Conservation (phyloP, 805 yeast genomes). For the Yarrowia keelungensis region DNA sequence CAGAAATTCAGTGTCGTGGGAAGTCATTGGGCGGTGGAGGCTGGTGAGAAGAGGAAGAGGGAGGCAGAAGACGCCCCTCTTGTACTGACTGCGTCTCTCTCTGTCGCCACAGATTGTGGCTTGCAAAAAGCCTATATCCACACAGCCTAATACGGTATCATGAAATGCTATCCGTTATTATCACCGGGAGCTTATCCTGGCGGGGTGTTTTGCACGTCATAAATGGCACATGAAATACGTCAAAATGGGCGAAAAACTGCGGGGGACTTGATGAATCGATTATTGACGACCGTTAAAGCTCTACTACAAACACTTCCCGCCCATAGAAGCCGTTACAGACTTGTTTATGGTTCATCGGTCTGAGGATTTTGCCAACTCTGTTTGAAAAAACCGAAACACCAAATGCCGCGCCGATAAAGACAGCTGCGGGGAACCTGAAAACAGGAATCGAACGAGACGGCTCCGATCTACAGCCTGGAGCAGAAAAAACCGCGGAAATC, state of each 20-base stretch:
- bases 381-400: background rate
- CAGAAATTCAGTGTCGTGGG: constrained; percentile 27
- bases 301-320: too few species aligned
- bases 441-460: background rate
- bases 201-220: background rate
- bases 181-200: background rate
- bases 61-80: background rate
- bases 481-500: background rate
- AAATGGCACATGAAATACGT: too few species aligned
- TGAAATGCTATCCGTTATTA: constrained; percentile 8
- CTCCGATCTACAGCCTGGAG: background rate
- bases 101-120: constrained; percentile 32
- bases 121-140: constrained; percentile 2
- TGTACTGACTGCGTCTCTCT: constrained; percentile 1
- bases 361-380: constrained; percentile 1
- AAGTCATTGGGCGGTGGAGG: constrained; percentile 3
- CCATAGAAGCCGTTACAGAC: background rate
- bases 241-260: background rate
- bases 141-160: constrained; percentile 21
- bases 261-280: too few species aligned
- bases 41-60: background rate
- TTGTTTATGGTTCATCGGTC: constrained; percentile 20
- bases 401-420: background rate
- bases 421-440: background rate
- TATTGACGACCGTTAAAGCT: too few species aligned